These are phyloP conservation scores for Eurotiales sp. DNA, from an alignment of 2,329 filamentous ascomycete genomes.

Conservation along the genomic window DNA sequence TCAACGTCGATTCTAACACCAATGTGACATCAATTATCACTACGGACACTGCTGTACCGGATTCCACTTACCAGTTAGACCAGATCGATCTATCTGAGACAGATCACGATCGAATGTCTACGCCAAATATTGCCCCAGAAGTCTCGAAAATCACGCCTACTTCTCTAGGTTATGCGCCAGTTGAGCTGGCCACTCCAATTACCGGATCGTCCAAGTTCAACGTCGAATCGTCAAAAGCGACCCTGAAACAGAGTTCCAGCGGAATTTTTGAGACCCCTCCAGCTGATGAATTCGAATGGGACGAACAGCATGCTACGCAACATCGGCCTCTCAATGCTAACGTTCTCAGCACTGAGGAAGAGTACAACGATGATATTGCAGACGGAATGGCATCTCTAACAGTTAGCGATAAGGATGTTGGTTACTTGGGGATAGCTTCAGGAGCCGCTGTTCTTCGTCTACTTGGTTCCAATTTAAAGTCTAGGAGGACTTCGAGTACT, in stretches of 20 bases:
- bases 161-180: no score
- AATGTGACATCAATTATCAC: no score
- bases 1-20: no score
- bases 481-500: conserved; percentile 15
- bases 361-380: conserved; percentile 32
- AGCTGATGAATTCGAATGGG: conserved; percentile 51
- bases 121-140: no score
- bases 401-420: conserved; percentile 34
- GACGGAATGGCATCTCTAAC: conserved; percentile 38
- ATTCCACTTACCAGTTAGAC: no score
- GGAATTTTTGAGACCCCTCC: conserved; percentile 30
- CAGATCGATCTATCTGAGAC: no score
- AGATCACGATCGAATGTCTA: no score
- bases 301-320: conserved; percentile 25
- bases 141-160: no score
- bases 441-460: conserved; percentile 1
- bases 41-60: no score
- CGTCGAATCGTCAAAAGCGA: no score
- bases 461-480: neutral
- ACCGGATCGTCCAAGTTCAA: no score
- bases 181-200: no score
- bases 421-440: conserved; percentile 31
- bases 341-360: conserved; percentile 23
- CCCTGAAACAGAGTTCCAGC: conserved; percentile 3
- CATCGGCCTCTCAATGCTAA: neutral